Conservation (phyloP, 495 filamentous ascomycete genomes). For the Tetracladium marchalianum region DNA sequence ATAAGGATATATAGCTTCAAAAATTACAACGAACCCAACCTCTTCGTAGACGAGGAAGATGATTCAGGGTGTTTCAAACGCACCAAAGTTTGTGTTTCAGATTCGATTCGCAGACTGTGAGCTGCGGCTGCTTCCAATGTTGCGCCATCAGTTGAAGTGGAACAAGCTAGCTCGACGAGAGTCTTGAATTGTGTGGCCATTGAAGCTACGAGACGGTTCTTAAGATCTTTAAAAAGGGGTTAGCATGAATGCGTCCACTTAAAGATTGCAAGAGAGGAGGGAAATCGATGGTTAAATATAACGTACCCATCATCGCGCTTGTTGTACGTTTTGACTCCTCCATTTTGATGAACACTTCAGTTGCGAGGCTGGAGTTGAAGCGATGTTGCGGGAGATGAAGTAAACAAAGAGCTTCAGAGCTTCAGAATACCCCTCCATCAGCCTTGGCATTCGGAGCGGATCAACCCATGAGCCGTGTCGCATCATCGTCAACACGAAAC, state of each 20-base stretch:
- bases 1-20: background rate
- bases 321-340: constrained; percentile 14
- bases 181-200: constrained; percentile 53
- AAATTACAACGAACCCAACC: background rate
- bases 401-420: background rate
- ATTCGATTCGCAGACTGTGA: constrained; percentile 48
- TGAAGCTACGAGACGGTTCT: constrained; percentile 31
- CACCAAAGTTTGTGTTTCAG: constrained; percentile 55
- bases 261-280: background rate
- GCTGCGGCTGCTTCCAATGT: constrained; percentile 41
- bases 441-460: too few species aligned
- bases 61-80: background rate
- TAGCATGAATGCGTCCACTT: constrained; percentile 1
- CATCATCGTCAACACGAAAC: too few species aligned
- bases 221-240: constrained; percentile 14
- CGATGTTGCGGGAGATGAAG: background rate
- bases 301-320: constrained; percentile 15
- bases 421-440: background rate
- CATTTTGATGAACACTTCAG: constrained; percentile 1
- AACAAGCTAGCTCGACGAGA: constrained; percentile 39
- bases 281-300: background rate
- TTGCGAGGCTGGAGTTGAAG: background rate
- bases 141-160: constrained; percentile 22
- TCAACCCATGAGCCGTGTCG: too few species aligned
- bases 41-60: background rate